Evolutionary conservation across 2,329 filamentous ascomycete genomes (phyloP), one percentile per base, ranked within the genome.

Genomic region (Zopfia rhizophila): DNA sequence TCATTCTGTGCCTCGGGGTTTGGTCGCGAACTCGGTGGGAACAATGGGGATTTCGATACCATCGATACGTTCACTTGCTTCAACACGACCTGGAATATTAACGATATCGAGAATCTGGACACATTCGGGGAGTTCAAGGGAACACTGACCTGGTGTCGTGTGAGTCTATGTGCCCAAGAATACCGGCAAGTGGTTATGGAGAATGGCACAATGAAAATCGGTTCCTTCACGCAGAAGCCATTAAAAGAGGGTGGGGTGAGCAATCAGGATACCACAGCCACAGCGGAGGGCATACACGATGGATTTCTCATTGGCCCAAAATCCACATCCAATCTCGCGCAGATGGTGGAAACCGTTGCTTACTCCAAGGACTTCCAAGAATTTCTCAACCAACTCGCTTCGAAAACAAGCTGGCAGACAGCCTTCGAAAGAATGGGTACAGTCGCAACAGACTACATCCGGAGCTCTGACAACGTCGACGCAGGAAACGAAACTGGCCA

Each of bases 21-120:
- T 23, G 22, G 22, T 23, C 8, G 24, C 8, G 8, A 27, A n/a
- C n/a, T 27, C 8, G 38, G 28, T 19, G 38, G 38, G 3, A 31
- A 30, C 24, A 29, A 31, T 14, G 27, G 14, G 6, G 13, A 31
- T 7, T 40, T 40, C 13, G 38, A 40, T 16, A 40, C 37, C 13
- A 40, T 40, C 27, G 38, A 23, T 10, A 32, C 27, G n/a, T 40
- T 19, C 38, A 40, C 38, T 5, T 40, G 38, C 17, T 32, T 40
- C 17, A 31, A 3, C 10, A 32, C 38, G 7, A 4, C 6, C 5
- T 22, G 12, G 17, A 22, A 31, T 22, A 6, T 17, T 3, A 7
- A 7, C 16, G 16, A 18, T 4, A 5, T 40, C 5, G 16, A 7
- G 4, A 18, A 40, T 12, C 19, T 40, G 7, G 38, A 40, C 17